Base-by-base conservation (phyloP, 1,139 yeast genomes). In the Diutina rugosa region DNA sequence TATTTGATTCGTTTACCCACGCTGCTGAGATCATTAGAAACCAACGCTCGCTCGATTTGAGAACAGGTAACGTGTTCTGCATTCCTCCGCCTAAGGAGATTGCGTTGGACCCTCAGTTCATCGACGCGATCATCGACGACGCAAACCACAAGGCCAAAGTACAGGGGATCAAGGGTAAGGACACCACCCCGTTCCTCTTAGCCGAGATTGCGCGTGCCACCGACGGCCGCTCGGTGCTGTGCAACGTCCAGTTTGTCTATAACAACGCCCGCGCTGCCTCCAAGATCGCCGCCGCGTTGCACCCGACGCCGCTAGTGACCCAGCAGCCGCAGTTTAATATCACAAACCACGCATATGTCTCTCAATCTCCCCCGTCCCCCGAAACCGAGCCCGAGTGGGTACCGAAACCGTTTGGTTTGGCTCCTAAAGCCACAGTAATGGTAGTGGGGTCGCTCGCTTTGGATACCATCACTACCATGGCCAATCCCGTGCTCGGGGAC, bases 371-470 rank as follows among this genome's bases (percentile, higher is more conserved):
- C 18, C 8, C 26, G 12, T 7, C 28, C 12, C 28, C 47, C 4
- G 8, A 46, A 8, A 8, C 49, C 26, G 41, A 35, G n/a, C 41
- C 41, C n/a, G 41, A 35, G 14, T 46, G 29, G 47, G 21, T 21
- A 26, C 47, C 47, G 28, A 45, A 16, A 45, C 47, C 47, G 14
- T 16, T 45, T n/a, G 41, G 41, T 1, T 35, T 35, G 41, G 14
- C 41, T 2, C 26, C 46, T 7, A 18, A 44, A 16, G 30, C 44
- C 28, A 18, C 26, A n/a, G 53, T 49, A 6, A 30, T 82, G 1
- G 80, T 87, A 0, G 73, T 88, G 28, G 97, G 97, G 0, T 83
- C 95, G 0, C 72, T 90, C 46, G 96, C 96, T 0, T 69, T 87
- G 46, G 97, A 90, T 64, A 74, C 88, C 2, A 81, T 86, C 3